Base-by-base conservation (phyloP, 257 asterid species). In the Solanum paucissectum region DNA sequence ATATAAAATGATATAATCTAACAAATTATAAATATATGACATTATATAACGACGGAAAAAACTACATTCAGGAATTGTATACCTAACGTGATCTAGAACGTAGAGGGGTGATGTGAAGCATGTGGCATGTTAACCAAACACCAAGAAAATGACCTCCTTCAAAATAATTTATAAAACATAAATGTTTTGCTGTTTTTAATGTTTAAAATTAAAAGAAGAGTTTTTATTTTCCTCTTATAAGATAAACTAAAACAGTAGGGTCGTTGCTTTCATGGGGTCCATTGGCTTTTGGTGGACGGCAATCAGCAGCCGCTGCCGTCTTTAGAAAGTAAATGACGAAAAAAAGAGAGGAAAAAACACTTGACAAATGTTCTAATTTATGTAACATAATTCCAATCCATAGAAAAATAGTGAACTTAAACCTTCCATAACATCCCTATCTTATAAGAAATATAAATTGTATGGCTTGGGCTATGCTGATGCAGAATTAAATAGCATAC, bases 1-100 rank as follows among this genome's bases (percentile, higher is more conserved):
- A 52, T 0, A 5, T 3, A 2, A 7, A 16, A 16, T 0, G 0
- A 2, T 52, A 52, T 0, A 52, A 52, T 52, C 9, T 5, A 49
- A 2, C 8, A 16, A 52, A 16, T 52, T 5, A 52, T 52, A 0
- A 0, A 52, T 2, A 1, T 52, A 16, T 16, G 23, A 52, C 1
- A 16, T 16, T 1, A 52, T 16, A 8, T 52, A 52, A 52, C 6
- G 55, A 46, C 6, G 6, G 16, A 49, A 16, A 52, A 52, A 6
- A 52, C 9, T 16, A 52, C 62, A 52, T 52, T 52, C 62, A 16
- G n/a, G 40, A 32, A 3, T 34, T 13, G 44, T 33, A 46, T 20
- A 38, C 29, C 81, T 18, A 73, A 73, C 16, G 3, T 73, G 81
- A 72, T 18, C 16, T 73, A 34, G 46, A 32, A 32, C 40, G 9